Conservation (phyloP, 176 grass and related monocot genomes). For the Lolium multiflorum region DNA sequence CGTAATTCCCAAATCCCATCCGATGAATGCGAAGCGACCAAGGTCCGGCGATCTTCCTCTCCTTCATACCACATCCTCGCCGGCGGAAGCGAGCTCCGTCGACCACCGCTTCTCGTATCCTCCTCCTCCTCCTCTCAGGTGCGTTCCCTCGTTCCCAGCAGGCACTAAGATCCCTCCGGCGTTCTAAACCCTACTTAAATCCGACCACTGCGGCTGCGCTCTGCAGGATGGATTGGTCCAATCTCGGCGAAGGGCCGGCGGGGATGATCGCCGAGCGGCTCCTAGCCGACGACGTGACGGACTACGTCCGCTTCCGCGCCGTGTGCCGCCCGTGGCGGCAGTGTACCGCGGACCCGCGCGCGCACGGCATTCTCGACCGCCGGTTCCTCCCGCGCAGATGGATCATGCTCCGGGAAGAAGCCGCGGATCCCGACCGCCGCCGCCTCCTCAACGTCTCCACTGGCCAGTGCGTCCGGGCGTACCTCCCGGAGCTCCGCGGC, state of each 20-base stretch:
- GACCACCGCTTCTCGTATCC: too few relatives aligned
- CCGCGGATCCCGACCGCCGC: neutral
- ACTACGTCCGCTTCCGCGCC: neutral
- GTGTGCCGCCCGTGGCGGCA: neutral
- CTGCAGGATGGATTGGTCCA: neutral
- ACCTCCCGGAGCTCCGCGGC: constrained; percentile 18
- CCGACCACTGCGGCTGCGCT: neutral
- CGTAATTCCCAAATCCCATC: too few relatives aligned
- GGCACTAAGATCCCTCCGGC: neutral
- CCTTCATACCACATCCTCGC: too few relatives aligned
- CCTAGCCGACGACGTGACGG: neutral
- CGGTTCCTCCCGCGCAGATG: neutral
- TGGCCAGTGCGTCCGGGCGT: neutral
- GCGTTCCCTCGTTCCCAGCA: too few relatives aligned
- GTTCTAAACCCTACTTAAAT: neutral
- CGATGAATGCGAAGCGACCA: too few relatives aligned
- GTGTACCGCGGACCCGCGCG: neutral
- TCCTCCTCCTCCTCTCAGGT: too few relatives aligned
- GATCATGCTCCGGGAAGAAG: neutral
- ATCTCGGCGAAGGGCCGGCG: neutral
- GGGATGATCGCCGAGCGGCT: neutral
- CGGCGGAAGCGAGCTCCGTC: neutral
- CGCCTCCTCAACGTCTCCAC: constrained; percentile 1
- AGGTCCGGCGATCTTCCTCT: too few relatives aligned
- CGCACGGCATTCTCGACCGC: neutral